Evolutionary conservation across 345 rosid genomes (phyloP), one percentile per base, ranked within the genome.

Genomic region (Lepidium africanum): DNA sequence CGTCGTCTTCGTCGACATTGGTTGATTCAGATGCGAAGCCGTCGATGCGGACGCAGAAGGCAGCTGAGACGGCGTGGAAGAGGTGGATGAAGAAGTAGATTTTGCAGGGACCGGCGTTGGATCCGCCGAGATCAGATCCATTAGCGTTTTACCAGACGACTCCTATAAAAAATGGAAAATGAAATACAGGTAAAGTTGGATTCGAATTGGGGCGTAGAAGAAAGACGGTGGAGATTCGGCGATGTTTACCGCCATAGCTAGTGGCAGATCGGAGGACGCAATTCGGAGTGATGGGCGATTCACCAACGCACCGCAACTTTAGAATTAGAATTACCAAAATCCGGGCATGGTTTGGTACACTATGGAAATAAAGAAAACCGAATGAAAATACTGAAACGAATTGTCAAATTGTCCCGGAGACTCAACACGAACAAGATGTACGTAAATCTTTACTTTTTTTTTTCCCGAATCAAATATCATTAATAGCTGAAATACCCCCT

Each of bases 41-140:
- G 63, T 47, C 40, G 82, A 43, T 13, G 61, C 51, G 9, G 80
- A 42, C 8, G 80, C 42, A 2, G 81, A 63, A 19, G 82, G 25
- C 49, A 62, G 38, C 59, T 66, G 72, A 49, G 72, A 1, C 61
- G 62, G 36, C 27, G 81, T 25, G 7, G 84, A 14, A 1, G 89
- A 50, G 4, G 85, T 42, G 23, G 83, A 64, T 0, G 83, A 52
- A 7, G 87, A 56, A 10, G 90, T 63, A 1, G 82, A 47, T 45
- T 87, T 36, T 19, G 88, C 67, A 37, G 82, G 80, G 21, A 74
- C 48, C 2, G 84, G 76, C 4, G 83, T 35, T 23, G 99, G 96
- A 71, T 94, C 99, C 17, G 97, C 91, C 70, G 97, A 82, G 49
- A 94, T 94, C 81, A 91, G 91, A 91, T 94, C 99, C 99, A 94